Conservation (phyloP, 495 filamentous ascomycete genomes). For the Echria macrotheca region DNA sequence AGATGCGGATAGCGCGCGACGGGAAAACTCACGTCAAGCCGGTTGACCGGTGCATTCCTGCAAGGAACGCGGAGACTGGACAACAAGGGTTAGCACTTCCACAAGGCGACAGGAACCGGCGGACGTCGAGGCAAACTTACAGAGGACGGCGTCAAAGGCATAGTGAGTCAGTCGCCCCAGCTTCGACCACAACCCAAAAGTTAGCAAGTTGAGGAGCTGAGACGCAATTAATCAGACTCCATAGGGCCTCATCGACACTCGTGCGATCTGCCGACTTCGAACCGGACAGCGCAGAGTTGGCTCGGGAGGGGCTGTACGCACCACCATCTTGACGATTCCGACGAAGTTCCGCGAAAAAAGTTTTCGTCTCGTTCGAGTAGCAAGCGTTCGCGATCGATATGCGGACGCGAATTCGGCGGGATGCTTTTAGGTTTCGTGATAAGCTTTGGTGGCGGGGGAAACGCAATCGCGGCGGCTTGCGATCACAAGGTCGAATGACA, state of each 20-base stretch:
- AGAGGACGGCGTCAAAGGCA: constrained; percentile 90
- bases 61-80: constrained; percentile 88
- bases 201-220: constrained; percentile 58
- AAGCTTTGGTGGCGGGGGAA: not conserved
- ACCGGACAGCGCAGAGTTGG: not conserved
- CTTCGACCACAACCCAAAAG: constrained; percentile 61
- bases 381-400: too few species aligned
- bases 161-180: constrained; percentile 89
- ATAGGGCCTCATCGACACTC: constrained; percentile 17
- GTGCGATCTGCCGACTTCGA: too few species aligned
- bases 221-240: constrained; percentile 29
- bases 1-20: not conserved
- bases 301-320: constrained; percentile 24
- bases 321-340: constrained; percentile 35
- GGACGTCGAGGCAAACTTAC: constrained; percentile 46
- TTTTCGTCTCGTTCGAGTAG: not conserved
- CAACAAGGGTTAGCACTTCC: constrained; percentile 20
- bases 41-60: constrained; percentile 92
- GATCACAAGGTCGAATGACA: constrained; percentile 3
- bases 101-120: not conserved
- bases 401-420: too few species aligned
- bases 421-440: too few species aligned
- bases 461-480: not conserved
- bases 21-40: constrained; percentile 81
- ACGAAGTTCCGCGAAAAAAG: not conserved